Evolutionary conservation across 116 monocot species (phyloP).

Genomic region (Cymodocea nodosa): DNA sequence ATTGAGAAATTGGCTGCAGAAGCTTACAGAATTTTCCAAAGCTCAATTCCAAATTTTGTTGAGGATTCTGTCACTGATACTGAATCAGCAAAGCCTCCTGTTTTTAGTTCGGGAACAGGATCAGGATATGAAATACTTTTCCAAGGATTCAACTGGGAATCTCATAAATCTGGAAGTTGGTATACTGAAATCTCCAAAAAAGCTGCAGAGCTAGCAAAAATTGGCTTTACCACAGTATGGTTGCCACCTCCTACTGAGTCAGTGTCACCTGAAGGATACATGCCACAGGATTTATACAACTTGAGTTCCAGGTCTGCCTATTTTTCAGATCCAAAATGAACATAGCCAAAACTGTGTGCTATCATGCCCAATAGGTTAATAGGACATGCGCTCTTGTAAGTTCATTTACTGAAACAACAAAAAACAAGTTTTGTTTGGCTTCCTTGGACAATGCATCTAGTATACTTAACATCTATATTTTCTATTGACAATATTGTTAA

Average conservation of each 20-base stretch:
- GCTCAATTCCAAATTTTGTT: constrained; percentile 28
- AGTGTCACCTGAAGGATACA: constrained; percentile 98
- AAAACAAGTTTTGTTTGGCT: too few relatives aligned
- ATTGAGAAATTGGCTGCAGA: constrained; percentile 95
- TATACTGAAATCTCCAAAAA: constrained; percentile 58
- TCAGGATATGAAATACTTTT: constrained; percentile 83
- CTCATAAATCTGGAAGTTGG: constrained; percentile 88
- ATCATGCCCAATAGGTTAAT: too few relatives aligned
- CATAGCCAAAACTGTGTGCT: too few relatives aligned
- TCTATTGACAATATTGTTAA: background rate
- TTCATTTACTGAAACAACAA: too few relatives aligned
- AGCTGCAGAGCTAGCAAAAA: constrained; percentile 44
- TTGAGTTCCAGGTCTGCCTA: constrained; percentile 70
- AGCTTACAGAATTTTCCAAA: constrained; percentile 89
- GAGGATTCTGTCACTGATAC: constrained; percentile 31
- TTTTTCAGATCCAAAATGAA: background rate
- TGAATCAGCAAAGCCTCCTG: constrained; percentile 20
- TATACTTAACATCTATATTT: too few relatives aligned
- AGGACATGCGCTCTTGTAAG: too few relatives aligned
- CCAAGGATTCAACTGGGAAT: constrained; percentile 99
- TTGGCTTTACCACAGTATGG: constrained; percentile 84
- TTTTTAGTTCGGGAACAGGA: constrained; percentile 68
- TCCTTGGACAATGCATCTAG: too few relatives aligned
- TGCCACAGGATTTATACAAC: constrained; percentile 98
- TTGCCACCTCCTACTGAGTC: constrained; percentile 95